phyloP scores from a whole-genome alignment of 176 grass and related monocot genomes.

The Canna indica region DNA sequence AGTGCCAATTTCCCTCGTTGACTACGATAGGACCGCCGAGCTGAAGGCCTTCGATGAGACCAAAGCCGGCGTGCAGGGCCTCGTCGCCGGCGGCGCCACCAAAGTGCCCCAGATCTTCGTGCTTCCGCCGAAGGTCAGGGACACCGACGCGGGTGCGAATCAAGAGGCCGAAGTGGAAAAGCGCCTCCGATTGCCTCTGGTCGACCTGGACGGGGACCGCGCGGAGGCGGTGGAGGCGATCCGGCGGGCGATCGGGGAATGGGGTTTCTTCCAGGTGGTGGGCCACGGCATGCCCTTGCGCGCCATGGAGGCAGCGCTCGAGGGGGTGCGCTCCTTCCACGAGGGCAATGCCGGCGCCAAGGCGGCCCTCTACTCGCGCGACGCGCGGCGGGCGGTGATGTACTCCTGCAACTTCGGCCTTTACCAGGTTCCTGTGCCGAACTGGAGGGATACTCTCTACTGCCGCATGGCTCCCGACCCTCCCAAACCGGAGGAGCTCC shows the following conservation, averaged over 20 bases:
- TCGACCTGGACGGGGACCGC: constrained; percentile 22
- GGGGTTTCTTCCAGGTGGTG: constrained; percentile 60
- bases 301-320: constrained; percentile 10
- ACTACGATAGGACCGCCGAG: constrained; percentile 34
- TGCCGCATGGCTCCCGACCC: constrained; percentile 47
- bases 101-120: constrained; percentile 43
- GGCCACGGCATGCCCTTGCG: constrained; percentile 27
- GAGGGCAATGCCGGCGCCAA: constrained; percentile 28
- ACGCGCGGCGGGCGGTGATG: constrained; percentile 27
- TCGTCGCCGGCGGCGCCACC: constrained; percentile 24
- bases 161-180: too few species aligned
- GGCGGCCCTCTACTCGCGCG: constrained; percentile 47
- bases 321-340: constrained; percentile 33
- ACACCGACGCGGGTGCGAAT: neutral
- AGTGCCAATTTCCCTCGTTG: too few species aligned
- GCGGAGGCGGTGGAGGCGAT: neutral
- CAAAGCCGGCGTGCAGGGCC: constrained; percentile 47
- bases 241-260: constrained; percentile 21
- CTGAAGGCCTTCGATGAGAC: constrained; percentile 51
- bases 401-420: constrained; percentile 61
- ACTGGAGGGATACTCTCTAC: constrained; percentile 60
- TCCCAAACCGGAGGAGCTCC: constrained; percentile 26
- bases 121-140: neutral
- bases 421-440: constrained; percentile 30
- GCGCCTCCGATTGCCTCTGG: constrained; percentile 12